Conservation (phyloP, 768 basidiomycete species). For the Termitomyces sp. region DNA sequence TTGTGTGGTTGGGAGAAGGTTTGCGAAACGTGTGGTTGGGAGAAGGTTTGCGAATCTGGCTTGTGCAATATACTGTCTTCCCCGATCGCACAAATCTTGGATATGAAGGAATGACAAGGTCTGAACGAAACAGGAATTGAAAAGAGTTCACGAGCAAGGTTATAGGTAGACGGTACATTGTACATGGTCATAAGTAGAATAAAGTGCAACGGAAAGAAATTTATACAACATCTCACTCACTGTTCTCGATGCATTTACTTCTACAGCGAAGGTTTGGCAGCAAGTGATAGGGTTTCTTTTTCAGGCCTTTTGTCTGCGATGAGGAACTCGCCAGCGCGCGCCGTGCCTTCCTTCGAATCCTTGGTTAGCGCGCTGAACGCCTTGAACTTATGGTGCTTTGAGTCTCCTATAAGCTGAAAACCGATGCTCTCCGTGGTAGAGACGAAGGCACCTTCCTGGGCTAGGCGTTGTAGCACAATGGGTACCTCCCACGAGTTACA, state of each 20-base stretch:
- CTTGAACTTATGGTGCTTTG: conserved; percentile 17
- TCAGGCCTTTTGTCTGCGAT: conserved; percentile 1
- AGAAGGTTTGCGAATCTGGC: not conserved
- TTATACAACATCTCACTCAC: not conserved
- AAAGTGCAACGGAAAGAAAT: not conserved
- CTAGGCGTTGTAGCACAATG: conserved; percentile 14
- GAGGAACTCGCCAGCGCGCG: conserved; percentile 15
- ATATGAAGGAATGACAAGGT: not conserved
- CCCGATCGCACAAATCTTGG: not conserved
- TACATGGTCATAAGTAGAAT: not conserved
- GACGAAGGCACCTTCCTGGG: conserved; percentile 15
- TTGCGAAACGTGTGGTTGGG: not conserved
- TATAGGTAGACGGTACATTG: not conserved
- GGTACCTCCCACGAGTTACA: conserved; percentile 18
- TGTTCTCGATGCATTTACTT: not conserved
- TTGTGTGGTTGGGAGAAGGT: not conserved
- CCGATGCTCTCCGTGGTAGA: conserved; percentile 18
- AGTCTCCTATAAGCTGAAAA: conserved; percentile 15
- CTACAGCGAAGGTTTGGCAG: conserved; percentile 5
- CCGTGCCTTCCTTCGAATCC: conserved; percentile 16
- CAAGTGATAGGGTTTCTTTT: not conserved
- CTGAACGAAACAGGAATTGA: not conserved
- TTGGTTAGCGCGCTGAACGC: conserved; percentile 16
- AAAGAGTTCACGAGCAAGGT: not conserved
- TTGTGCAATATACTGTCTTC: not conserved